phyloP scores from a whole-genome alignment of 257 asterid genomes.

The Ehretia macrophylla region DNA sequence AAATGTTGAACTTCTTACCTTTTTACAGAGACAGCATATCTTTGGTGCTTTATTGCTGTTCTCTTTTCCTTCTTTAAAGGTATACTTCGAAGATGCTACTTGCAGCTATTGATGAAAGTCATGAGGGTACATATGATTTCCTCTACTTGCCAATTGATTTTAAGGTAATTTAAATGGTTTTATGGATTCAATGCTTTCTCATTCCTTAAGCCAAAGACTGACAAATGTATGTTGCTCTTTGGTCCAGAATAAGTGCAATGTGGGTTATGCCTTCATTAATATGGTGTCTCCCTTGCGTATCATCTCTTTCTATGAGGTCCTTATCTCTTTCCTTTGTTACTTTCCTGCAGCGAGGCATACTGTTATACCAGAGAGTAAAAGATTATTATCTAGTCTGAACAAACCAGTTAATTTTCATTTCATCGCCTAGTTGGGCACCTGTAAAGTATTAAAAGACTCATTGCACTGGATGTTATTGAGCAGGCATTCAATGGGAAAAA shows the following conservation, averaged over 20 bases:
- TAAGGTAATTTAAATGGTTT: slow-evolving; percentile 50
- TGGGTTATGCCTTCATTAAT: slow-evolving; percentile 94
- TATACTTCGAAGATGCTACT: slow-evolving; percentile 96
- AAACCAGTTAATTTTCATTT: no score
- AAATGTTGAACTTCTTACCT: no score
- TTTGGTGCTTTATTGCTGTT: no score
- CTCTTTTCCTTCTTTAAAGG: slow-evolving; percentile 31
- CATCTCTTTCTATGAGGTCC: slow-evolving; percentile 76
- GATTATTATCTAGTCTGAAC: no score
- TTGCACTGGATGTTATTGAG: neutral
- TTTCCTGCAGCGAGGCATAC: no score
- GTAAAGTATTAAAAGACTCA: no score
- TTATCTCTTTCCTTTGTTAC: slow-evolving; percentile 13
- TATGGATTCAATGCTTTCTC: neutral
- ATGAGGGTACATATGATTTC: slow-evolving; percentile 87
- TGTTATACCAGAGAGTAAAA: no score
- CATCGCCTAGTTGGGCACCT: no score
- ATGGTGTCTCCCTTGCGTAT: slow-evolving; percentile 86
- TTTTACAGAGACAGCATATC: no score
- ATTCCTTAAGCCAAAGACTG: slow-evolving; percentile 6
- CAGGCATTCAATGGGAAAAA: slow-evolving; percentile 92
- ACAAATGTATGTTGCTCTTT: slow-evolving; percentile 11
- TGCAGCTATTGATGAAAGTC: slow-evolving; percentile 82
- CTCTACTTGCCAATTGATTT: slow-evolving; percentile 95
- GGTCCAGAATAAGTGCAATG: slow-evolving; percentile 93